Evolutionary conservation across 1,284 basidiomycete genomes (phyloP).

Genomic region (Malassezia pachydermatis): DNA sequence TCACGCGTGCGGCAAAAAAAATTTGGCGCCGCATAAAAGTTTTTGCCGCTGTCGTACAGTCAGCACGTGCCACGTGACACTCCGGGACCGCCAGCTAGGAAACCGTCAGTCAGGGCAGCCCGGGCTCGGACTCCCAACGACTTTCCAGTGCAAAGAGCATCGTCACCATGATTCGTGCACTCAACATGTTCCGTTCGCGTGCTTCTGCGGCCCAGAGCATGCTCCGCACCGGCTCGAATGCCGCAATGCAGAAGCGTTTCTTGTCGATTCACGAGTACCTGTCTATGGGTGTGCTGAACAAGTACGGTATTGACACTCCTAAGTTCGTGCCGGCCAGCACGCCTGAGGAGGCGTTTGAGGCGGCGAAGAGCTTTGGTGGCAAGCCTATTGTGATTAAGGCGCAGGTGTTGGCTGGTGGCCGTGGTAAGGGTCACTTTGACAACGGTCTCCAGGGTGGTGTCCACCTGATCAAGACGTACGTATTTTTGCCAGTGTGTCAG

Average conservation of each 20-base stretch:
- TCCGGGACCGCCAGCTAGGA: slow-evolving; percentile 5
- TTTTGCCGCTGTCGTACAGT: slow-evolving; percentile 1
- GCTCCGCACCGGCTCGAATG: slow-evolving; percentile 23
- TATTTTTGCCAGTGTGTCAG: slow-evolving; percentile 11
- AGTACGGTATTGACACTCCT: slow-evolving; percentile 96
- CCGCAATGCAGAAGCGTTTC: slow-evolving; percentile 64
- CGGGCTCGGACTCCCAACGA: slow-evolving; percentile 1
- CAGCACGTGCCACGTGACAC: slow-evolving; percentile 7
- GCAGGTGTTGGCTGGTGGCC: slow-evolving; percentile 94
- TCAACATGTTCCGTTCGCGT: slow-evolving; percentile 35
- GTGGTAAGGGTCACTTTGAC: slow-evolving; percentile 96
- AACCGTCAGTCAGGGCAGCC: neutral
- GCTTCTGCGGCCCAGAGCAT: slow-evolving; percentile 29
- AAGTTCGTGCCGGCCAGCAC: slow-evolving; percentile 78
- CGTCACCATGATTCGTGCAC: slow-evolving; percentile 14
- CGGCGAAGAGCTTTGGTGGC: slow-evolving; percentile 71
- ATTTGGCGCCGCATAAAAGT: neutral
- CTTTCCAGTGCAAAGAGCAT: neutral
- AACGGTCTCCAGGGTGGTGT: slow-evolving; percentile 95
- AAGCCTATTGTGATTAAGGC: slow-evolving; percentile 65
- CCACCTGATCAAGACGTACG: slow-evolving; percentile 79
- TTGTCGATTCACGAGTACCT: slow-evolving; percentile 98
- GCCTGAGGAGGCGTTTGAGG: slow-evolving; percentile 77
- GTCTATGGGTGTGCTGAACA: slow-evolving; percentile 85
- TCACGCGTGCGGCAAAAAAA: neutral